phyloP scores from a whole-genome alignment of 2,329 filamentous ascomycete genomes.

The Sclerotinia nivalis region DNA sequence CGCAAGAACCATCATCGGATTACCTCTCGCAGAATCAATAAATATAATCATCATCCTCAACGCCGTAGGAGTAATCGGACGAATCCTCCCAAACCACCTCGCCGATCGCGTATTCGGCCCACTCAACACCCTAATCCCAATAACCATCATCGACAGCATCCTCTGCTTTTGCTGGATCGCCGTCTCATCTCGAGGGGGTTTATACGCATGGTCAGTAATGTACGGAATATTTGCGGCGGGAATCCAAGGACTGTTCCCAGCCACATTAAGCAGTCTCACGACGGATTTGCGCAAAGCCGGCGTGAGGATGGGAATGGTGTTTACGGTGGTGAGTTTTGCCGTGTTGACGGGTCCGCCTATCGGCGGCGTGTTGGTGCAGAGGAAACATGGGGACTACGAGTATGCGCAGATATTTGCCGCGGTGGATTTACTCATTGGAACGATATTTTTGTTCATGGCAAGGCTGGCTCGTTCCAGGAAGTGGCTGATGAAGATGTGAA shows the following conservation, averaged over 20 bases:
- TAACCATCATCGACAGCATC: constrained; percentile 41
- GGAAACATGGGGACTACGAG: constrained; percentile 48
- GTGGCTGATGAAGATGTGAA: constrained; percentile 34
- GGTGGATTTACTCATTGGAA: constrained; percentile 47
- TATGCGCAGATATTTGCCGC: constrained; percentile 55
- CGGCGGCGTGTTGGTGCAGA: constrained; percentile 52
- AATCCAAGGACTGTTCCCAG: constrained; percentile 55
- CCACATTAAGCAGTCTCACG: constrained; percentile 52
- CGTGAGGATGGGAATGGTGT: constrained; percentile 58
- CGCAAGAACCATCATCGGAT: constrained; percentile 42
- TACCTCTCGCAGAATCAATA: constrained; percentile 48
- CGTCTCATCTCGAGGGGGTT: constrained; percentile 45
- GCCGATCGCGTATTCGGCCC: constrained; percentile 54
- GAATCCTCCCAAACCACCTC: constrained; percentile 49
- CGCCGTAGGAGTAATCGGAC: constrained; percentile 51
- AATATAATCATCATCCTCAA: constrained; percentile 56
- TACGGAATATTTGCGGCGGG: constrained; percentile 54
- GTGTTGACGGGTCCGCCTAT: constrained; percentile 56
- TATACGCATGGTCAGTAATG: constrained; percentile 53
- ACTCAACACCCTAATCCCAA: constrained; percentile 53
- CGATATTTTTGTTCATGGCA: constrained; percentile 45
- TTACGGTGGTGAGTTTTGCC: constrained; percentile 54
- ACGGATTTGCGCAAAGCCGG: constrained; percentile 54
- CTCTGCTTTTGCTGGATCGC: constrained; percentile 52
- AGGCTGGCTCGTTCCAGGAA: constrained; percentile 45